A percentile compares a stretch with the other conserved stretches of the same genome.
phyloP scores from a whole-genome alignment of 257 asterid species.

The Solanum arcanum region DNA sequence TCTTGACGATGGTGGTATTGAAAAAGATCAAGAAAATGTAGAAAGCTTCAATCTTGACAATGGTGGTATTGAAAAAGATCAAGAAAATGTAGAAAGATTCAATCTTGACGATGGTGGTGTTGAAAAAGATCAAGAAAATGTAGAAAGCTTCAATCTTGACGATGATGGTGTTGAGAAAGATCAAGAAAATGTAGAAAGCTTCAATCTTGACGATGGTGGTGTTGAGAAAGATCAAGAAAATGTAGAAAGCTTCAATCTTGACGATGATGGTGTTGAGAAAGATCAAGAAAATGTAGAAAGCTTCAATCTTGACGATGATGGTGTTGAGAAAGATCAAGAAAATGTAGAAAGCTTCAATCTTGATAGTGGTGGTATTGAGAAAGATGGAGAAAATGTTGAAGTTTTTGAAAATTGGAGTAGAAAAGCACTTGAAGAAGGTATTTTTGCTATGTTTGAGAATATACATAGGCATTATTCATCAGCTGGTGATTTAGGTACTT shows the following conservation, averaged over 20 bases:
- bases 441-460: constrained; percentile 55
- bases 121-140: too few relatives aligned
- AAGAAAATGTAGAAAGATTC: background rate
- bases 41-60: background rate
- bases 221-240: background rate
- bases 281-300: background rate
- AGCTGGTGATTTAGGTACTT: constrained; percentile 37
- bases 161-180: too few relatives aligned
- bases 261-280: background rate
- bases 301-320: constrained; percentile 1
- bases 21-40: background rate
- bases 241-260: background rate
- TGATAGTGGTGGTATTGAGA: background rate
- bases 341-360: background rate
- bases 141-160: background rate
- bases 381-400: background rate
- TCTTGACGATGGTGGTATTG: background rate
- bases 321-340: background rate
- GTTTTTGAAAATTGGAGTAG: background rate
- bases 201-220: background rate
- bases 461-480: constrained; percentile 68
- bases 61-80: background rate
- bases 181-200: too few relatives aligned
- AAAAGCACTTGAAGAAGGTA: background rate
- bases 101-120: too few relatives aligned